Base-by-base conservation (phyloP, 257 asterid species). In the Nicotiana knightiana region DNA sequence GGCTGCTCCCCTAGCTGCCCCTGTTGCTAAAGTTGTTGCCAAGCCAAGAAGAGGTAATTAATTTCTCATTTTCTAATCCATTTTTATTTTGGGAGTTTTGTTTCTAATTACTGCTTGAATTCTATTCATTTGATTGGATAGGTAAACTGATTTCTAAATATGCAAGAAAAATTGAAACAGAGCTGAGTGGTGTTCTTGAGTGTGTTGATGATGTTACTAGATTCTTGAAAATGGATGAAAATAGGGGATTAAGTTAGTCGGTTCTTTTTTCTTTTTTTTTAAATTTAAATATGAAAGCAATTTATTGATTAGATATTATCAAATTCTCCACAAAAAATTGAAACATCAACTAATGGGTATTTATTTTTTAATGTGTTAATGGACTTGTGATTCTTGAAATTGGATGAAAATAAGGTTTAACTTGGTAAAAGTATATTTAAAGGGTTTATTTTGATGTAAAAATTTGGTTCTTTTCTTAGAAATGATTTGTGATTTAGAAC, bases 11-110 rank as follows among this genome's bases (percentile, higher is more conserved):
- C 90, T 89, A 85, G 76, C 89, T 66, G 83, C 95, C 3, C 85
- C 91, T 13, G 91, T 76, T 65, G 87, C 92, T 10, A 92, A 91
- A 87, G 53, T 85, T 79, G 93, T 78, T 33, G 76, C 94, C 1
- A 86, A 85, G 76, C 89, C 89, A 30, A 91, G 94, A 88, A 89
- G 98, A 91, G 97, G 97, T 91, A 85, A 65, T 46, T 70, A 80
- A 66, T 77, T 39, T 57, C 35, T 83, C 37, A 33, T 55, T 80
- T 81, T 67, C 76, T 35, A 43, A 48, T 32, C 17, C 58, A 39
- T 43, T 58, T 30, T 75, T 57, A 63, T 80, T 68, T 53, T 7
- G 33, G 33, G 77, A 5, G 1, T 67, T 67, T n/a, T 11, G 35
- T 70, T 32, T 39, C 35, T 35, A 32, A 43, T 43, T 43, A 43